These are phyloP conservation scores for Podospora comata DNA, from an alignment of 495 filamentous ascomycete species.

Conservation along the genomic window DNA sequence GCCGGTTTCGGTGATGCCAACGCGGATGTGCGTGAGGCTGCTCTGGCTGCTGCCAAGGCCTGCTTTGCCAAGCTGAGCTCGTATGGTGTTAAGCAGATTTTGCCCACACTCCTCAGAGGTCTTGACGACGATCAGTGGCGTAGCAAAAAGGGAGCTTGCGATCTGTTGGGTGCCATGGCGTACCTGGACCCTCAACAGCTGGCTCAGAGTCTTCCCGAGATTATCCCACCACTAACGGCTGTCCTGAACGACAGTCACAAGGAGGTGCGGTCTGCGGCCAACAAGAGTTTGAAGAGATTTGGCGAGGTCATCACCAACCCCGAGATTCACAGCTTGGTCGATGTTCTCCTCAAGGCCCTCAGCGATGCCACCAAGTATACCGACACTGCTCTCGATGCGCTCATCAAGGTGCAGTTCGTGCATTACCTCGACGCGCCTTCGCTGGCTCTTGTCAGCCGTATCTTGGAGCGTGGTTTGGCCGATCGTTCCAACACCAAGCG, in stretches of 20 bases:
- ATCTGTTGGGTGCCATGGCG: conserved; percentile 94
- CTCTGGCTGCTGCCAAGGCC: conserved; percentile 87
- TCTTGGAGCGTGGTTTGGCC: conserved; percentile 84
- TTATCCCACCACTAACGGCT: conserved; percentile 89
- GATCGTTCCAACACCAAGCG: conserved; percentile 92
- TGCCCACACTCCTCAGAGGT: conserved; percentile 88
- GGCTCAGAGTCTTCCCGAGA: conserved; percentile 85
- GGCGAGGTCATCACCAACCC: conserved; percentile 98
- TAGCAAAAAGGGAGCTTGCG: conserved; percentile 96
- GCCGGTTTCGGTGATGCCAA: conserved; percentile 84
- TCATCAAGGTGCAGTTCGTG: conserved; percentile 94
- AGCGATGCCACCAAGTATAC: conserved; percentile 98
- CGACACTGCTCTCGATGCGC: conserved; percentile 84
- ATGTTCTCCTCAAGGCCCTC: conserved; percentile 88
- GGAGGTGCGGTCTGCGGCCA: conserved; percentile 86
- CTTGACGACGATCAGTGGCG: conserved; percentile 95
- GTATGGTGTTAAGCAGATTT: conserved; percentile 89
- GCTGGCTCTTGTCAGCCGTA: conserved; percentile 87
- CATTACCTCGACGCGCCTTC: conserved; percentile 97
- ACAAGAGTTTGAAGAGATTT: conserved; percentile 93
- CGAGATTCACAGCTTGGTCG: conserved; percentile 86
- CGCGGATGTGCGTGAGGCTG: conserved; percentile 85
- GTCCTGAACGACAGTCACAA: conserved; percentile 98
- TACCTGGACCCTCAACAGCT: conserved; percentile 95
- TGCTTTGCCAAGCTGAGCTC: conserved; percentile 92